A percentile compares a stretch with the other conserved stretches of the same genome.
These are phyloP conservation scores for Platanthera zijinensis DNA, from an alignment of 106 monocot genomes.

Conservation along the genomic window DNA sequence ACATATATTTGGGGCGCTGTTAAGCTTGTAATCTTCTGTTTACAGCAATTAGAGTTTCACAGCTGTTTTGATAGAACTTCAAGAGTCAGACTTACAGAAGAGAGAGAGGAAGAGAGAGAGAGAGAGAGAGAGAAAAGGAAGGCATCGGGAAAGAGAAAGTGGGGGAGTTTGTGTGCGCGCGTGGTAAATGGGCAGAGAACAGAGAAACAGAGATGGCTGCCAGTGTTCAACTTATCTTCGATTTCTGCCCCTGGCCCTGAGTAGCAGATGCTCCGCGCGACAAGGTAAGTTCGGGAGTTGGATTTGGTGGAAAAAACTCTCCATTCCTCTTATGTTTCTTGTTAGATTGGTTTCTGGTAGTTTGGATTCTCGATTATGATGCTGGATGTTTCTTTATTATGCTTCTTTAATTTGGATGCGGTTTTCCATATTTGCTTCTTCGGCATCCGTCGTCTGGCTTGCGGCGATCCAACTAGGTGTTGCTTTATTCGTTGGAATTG, in stretches of 20 bases:
- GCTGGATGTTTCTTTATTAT: neutral
- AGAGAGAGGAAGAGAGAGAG: neutral
- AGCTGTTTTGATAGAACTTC: neutral
- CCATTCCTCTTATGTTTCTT: neutral
- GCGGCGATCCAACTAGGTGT: neutral
- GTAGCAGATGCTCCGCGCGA: neutral
- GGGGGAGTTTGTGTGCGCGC: neutral
- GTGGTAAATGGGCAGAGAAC: slow-evolving; percentile 7
- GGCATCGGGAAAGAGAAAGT: neutral
- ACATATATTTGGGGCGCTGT: neutral
- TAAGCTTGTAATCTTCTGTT: slow-evolving; percentile 12
- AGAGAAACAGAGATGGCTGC: slow-evolving; percentile 4
- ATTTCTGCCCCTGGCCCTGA: neutral
- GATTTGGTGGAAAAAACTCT: neutral
- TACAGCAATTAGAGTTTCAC: neutral
- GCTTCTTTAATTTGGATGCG: neutral
- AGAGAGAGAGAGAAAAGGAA: neutral
- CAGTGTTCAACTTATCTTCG: neutral
- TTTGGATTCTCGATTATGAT: neutral
- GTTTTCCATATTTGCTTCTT: neutral
- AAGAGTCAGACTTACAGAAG: neutral
- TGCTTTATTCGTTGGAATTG: slow-evolving; percentile 3
- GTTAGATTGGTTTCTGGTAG: neutral
- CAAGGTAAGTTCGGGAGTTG: slow-evolving; percentile 4
- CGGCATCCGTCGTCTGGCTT: neutral